These are phyloP conservation scores for Botrytis cinerea DNA, from an alignment of 2,329 filamentous ascomycete species.

Conservation along the genomic window DNA sequence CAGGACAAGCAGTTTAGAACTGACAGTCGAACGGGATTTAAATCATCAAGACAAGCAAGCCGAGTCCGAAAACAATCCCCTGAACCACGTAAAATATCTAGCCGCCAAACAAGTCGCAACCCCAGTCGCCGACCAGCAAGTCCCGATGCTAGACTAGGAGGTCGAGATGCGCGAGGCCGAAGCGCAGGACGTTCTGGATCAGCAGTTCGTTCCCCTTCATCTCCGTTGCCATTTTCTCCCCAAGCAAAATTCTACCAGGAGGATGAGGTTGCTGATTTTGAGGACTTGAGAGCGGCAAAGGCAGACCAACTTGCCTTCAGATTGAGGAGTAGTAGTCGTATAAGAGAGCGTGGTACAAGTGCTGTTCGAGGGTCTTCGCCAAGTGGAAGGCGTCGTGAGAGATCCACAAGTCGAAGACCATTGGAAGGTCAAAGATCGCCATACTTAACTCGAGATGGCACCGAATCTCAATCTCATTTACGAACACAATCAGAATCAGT, in stretches of 20 bases:
- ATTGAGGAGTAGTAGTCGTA: slow-evolving; percentile 54
- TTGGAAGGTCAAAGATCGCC: slow-evolving; percentile 27
- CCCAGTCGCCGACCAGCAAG: slow-evolving; percentile 43
- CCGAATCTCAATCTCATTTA: slow-evolving; percentile 33
- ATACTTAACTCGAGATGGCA: slow-evolving; percentile 32
- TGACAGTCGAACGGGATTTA: slow-evolving; percentile 38
- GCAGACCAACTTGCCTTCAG: slow-evolving; percentile 58
- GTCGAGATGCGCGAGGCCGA: slow-evolving; percentile 56
- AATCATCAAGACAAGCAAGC: slow-evolving; percentile 42
- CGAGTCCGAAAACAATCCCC: slow-evolving; percentile 38
- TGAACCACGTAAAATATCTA: slow-evolving; percentile 40
- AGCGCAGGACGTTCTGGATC: slow-evolving; percentile 62
- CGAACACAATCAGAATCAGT: slow-evolving; percentile 46
- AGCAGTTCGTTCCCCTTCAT: slow-evolving; percentile 71
- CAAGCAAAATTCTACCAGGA: slow-evolving; percentile 55
- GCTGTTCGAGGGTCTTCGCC: slow-evolving; percentile 38
- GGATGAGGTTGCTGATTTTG: slow-evolving; percentile 65
- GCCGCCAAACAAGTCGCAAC: slow-evolving; percentile 44
- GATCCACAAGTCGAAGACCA: slow-evolving; percentile 40
- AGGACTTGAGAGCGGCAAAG: slow-evolving; percentile 56
- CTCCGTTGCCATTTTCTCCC: slow-evolving; percentile 73
- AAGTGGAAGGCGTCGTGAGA: slow-evolving; percentile 39
- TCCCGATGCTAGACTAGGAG: slow-evolving; percentile 40
- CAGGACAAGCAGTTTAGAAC: slow-evolving; percentile 33
- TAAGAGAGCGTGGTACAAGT: slow-evolving; percentile 42